Evolutionary conservation across 169 alveolate species (phyloP).

Genomic region (Babesia divergens): DNA sequence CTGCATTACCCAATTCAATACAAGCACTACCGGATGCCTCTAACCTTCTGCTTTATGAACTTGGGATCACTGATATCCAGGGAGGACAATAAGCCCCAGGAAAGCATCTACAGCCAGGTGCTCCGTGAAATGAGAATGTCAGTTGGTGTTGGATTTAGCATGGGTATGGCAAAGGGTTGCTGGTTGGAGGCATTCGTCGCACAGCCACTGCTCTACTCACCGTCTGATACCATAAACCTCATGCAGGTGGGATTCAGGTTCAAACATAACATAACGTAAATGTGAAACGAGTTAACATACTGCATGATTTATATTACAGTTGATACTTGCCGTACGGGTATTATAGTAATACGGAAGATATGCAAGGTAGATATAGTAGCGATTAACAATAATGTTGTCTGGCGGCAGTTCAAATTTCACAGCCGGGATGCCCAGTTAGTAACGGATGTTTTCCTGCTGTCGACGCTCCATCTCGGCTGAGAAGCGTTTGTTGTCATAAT

Average conservation of each 20-base stretch:
- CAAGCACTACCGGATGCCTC: conserved; percentile 30
- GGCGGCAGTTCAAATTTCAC: background rate
- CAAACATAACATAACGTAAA: conserved; percentile 20
- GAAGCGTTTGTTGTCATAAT: conserved; percentile 44
- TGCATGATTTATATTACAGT: background rate
- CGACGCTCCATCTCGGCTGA: conserved; percentile 49
- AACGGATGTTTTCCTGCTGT: conserved; percentile 6
- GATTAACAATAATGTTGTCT: background rate
- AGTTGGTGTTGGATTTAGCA: conserved; percentile 52
- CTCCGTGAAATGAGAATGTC: conserved; percentile 43
- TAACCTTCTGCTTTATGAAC: conserved; percentile 42
- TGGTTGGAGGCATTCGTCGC: conserved; percentile 61
- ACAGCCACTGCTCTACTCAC: conserved; percentile 48
- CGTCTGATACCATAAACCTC: conserved; percentile 36
- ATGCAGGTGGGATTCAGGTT: conserved; percentile 57
- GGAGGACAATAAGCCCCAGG: background rate
- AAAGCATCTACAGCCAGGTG: conserved; percentile 31
- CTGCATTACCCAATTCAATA: conserved; percentile 43
- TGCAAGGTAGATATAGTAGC: too few relatives aligned
- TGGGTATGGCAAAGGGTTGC: conserved; percentile 48
- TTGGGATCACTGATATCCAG: conserved; percentile 40
- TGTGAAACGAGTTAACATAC: background rate
- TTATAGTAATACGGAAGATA: too few relatives aligned
- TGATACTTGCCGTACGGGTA: background rate
- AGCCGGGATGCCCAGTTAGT: background rate